phyloP scores from a whole-genome alignment of 805 yeast genomes.

The Saccharomycopsis sp. region DNA sequence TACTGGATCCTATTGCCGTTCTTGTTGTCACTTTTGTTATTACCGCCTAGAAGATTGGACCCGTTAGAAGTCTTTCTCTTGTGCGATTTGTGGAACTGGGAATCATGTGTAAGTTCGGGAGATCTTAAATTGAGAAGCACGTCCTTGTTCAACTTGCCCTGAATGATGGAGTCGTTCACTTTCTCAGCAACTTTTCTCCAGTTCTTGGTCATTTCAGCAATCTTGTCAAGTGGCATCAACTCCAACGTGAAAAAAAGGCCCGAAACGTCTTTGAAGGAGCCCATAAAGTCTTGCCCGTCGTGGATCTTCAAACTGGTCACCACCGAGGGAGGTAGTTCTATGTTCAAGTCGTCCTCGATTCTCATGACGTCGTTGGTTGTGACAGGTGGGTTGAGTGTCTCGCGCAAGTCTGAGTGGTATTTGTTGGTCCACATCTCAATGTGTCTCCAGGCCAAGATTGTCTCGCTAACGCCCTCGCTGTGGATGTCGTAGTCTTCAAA shows the following conservation, averaged over 20 bases:
- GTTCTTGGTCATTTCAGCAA: slow-evolving; percentile 68
- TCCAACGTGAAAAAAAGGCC: slow-evolving; percentile 78
- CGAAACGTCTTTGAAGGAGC: slow-evolving; percentile 54
- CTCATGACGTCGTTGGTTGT: slow-evolving; percentile 72
- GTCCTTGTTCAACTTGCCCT: slow-evolving; percentile 11
- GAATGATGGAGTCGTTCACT: slow-evolving; percentile 25
- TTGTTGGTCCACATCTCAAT: slow-evolving; percentile 75
- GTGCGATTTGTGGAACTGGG: slow-evolving; percentile 13
- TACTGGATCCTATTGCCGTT: slow-evolving; percentile 9
- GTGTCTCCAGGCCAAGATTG: slow-evolving; percentile 78
- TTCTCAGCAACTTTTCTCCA: slow-evolving; percentile 71
- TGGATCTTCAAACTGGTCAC: slow-evolving; percentile 71
- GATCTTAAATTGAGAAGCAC: slow-evolving; percentile 5
- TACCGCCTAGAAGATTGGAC: too few species aligned
- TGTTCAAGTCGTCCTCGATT: slow-evolving; percentile 72
- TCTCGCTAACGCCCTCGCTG: slow-evolving; percentile 51
- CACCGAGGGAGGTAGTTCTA: slow-evolving; percentile 71
- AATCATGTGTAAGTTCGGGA: slow-evolving; percentile 17
- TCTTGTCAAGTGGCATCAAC: slow-evolving; percentile 70
- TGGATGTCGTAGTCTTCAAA: slow-evolving; percentile 20
- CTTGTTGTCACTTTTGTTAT: slow-evolving; percentile 1
- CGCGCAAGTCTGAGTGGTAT: slow-evolving; percentile 72
- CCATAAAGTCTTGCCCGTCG: slow-evolving; percentile 84
- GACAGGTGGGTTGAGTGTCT: slow-evolving; percentile 69
- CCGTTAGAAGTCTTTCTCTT: too few species aligned